Base-by-base conservation (phyloP, 139 green algal genomes). In the Volvox reticuliferus region DNA sequence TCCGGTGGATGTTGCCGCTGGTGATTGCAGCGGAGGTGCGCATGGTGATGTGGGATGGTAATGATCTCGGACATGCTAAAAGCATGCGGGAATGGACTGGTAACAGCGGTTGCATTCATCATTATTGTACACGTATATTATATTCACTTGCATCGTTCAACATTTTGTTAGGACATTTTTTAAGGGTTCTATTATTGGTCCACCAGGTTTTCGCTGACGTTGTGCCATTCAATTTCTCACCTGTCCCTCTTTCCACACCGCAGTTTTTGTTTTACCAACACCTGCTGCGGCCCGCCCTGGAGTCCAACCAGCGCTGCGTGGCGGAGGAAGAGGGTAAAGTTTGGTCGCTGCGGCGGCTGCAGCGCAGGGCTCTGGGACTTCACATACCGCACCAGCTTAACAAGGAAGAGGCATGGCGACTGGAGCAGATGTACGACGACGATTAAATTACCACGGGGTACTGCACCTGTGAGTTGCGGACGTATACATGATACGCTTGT, bases 401-500 rank as follows among this genome's bases (percentile, higher is more conserved):
- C 32, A 88, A 76, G 63, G 87, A 94, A 63, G 92, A 93, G 22
- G 81, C 88, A 16, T 94, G 89, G 93, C 84, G 93, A 16, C 89
- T 95, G 87, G 93, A 95, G 91, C 93, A 95, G 93, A 93, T 95
- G 85, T 95, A 95, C 61, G 93, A 95, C 67, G 93, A 95, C 62
- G 91, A 94, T 36, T 95, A 50, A 84, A 73, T 30, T 69, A 19
- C 17, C 17, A 17, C 62, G 19, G 62, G 62, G 17, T 69, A 24
- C 19, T 19, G 62, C 62, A 19, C 17, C 62, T 19, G 62, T 19
- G 62, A 69, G 62, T n/a, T n/a, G n/a, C n/a, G n/a, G n/a, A n/a
- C n/a, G n/a, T n/a, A n/a, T n/a, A n/a, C n/a, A n/a, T n/a, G n/a
- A n/a, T n/a, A n/a, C n/a, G n/a, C n/a, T n/a, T n/a, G n/a, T n/a